Evolutionary conservation across 2,329 filamentous ascomycete species (phyloP).

Genomic region (Helotiales sp.): DNA sequence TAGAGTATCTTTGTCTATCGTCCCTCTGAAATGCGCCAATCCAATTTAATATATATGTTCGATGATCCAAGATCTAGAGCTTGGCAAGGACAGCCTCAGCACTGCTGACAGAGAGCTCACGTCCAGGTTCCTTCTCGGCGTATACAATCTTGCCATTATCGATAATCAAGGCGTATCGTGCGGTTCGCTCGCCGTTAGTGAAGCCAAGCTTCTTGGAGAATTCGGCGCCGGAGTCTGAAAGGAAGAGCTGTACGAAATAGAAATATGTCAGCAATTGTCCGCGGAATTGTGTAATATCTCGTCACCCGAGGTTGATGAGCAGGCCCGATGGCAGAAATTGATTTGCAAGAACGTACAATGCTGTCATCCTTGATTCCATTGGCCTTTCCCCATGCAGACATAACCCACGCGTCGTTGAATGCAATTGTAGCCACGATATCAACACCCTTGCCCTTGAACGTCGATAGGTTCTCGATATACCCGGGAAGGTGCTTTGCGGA

Average conservation of each 20-base stretch:
- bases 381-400: conserved; percentile 73
- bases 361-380: conserved; percentile 64
- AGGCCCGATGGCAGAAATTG: not conserved
- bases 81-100: conserved; percentile 35
- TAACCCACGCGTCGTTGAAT: conserved; percentile 69
- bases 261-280: not conserved
- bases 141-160: conserved; percentile 69
- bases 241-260: conserved; percentile 52
- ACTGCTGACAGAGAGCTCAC: conserved; percentile 32
- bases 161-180: conserved; percentile 65
- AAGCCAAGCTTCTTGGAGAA: conserved; percentile 68
- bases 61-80: conserved; percentile 19
- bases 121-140: conserved; percentile 58
- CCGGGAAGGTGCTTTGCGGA: conserved; percentile 67
- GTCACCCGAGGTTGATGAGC: not conserved
- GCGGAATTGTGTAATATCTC: not conserved
- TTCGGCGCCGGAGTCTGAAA: conserved; percentile 61
- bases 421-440: conserved; percentile 68
- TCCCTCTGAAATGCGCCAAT: not conserved
- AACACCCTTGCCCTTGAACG: conserved; percentile 65
- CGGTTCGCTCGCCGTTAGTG: conserved; percentile 60
- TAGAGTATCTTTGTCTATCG: not conserved
- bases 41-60: not conserved
- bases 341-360: conserved; percentile 48
- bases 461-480: conserved; percentile 61